phyloP scores from a whole-genome alignment of 768 basidiomycete genomes.

The Suillus fuscotomentosus region DNA sequence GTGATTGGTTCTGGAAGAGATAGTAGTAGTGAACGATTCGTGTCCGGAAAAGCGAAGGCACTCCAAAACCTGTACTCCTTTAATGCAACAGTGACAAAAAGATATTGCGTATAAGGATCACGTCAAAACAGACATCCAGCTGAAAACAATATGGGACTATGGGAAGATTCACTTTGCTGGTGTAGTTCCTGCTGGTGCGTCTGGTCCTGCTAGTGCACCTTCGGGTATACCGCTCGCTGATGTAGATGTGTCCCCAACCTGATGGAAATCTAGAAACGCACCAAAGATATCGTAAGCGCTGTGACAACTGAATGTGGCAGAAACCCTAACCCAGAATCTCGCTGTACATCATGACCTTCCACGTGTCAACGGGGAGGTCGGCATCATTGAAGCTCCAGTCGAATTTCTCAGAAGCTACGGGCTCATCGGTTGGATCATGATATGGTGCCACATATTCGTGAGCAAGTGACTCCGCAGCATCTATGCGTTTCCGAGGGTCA shows the following conservation, averaged over 20 bases:
- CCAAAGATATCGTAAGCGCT: background rate
- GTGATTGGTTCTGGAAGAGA: background rate
- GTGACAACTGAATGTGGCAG: background rate
- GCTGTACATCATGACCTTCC: slow-evolving; percentile 99
- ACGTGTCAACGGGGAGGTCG: slow-evolving; percentile 96
- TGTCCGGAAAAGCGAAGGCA: background rate
- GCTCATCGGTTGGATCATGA: slow-evolving; percentile 98
- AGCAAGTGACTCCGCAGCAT: slow-evolving; percentile 82
- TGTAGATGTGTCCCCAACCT: slow-evolving; percentile 57
- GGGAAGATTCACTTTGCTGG: slow-evolving; percentile 8
- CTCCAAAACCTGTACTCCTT: slow-evolving; percentile 1
- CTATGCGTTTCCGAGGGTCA: slow-evolving; percentile 96
- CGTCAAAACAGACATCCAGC: background rate
- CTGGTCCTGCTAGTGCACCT: slow-evolving; percentile 70
- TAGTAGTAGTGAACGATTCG: slow-evolving; percentile 1
- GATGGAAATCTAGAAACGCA: slow-evolving; percentile 68
- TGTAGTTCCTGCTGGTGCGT: slow-evolving; percentile 26
- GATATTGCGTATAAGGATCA: slow-evolving; percentile 3
- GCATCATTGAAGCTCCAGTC: slow-evolving; percentile 99
- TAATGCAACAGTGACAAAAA: slow-evolving; percentile 2
- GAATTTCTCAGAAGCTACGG: slow-evolving; percentile 88
- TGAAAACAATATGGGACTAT: background rate
- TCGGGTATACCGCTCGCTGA: slow-evolving; percentile 41
- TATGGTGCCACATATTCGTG: slow-evolving; percentile 97
- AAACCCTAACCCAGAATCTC: slow-evolving; percentile 83